Evolutionary conservation across 352 stramenopile genomes (phyloP).

Genomic region (Globisporangium mamillatum): DNA sequence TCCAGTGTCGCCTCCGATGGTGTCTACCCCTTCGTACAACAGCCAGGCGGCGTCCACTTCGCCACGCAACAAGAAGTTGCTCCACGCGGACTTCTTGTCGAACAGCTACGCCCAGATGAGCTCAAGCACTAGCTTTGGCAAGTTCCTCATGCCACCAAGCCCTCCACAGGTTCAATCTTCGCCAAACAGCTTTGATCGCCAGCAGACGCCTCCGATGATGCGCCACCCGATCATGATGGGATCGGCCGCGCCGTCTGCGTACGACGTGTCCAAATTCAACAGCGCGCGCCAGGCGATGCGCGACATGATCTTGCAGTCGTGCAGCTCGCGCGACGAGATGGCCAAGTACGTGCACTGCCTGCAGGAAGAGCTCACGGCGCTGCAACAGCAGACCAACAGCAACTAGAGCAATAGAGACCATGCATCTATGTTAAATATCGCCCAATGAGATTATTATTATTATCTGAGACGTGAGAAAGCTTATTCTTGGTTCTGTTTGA

Average conservation of each 20-base stretch:
- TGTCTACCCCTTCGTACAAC: conserved; percentile 36
- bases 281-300: conserved; percentile 38
- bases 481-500: neutral
- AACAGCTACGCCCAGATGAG: conserved; percentile 11
- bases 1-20: conserved; percentile 37
- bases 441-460: conserved; percentile 15
- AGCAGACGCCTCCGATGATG: conserved; percentile 17
- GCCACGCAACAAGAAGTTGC: conserved; percentile 41
- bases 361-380: conserved; percentile 46
- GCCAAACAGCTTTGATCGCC: neutral
- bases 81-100: conserved; percentile 30
- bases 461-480: neutral
- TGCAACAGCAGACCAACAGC: conserved; percentile 31
- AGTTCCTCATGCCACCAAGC: conserved; percentile 11
- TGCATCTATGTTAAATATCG: neutral
- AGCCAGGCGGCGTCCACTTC: conserved; percentile 43
- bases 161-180: conserved; percentile 1
- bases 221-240: conserved; percentile 31
- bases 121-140: conserved; percentile 5
- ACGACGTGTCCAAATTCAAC: conserved; percentile 29
- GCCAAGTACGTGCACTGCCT: conserved; percentile 53
- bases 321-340: conserved; percentile 46
- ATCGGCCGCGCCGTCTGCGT: neutral
- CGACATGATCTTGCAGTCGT: conserved; percentile 54
- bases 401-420: conserved; percentile 8